Conservation (phyloP, 2,329 filamentous ascomycete species). For the Paramyrothecium sp. region DNA sequence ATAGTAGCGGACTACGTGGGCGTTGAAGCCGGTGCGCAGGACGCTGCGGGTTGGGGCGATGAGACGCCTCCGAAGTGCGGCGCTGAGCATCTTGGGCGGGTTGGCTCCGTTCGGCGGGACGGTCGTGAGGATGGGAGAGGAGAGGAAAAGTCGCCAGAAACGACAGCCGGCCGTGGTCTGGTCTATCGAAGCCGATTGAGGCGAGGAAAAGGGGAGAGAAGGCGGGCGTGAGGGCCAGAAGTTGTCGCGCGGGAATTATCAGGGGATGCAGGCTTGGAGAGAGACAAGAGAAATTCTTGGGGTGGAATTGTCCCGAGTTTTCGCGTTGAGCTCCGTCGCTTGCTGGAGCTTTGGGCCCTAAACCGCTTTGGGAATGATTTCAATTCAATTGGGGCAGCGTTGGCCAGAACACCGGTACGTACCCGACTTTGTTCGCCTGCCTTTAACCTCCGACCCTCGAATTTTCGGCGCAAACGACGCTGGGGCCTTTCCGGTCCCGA, state of each 20-base stretch:
- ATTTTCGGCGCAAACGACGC: no score
- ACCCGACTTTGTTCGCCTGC: neutral
- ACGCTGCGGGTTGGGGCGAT: conserved; percentile 49
- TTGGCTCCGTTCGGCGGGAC: neutral
- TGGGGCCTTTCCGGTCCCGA: no score
- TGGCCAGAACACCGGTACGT: neutral
- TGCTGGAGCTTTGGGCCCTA: conserved; percentile 30
- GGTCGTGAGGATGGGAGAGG: conserved; percentile 17
- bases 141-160: conserved; percentile 24
- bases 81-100: conserved; percentile 55
- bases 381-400: conserved; percentile 19
- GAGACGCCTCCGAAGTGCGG: conserved; percentile 61
- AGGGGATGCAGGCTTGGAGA: conserved; percentile 25
- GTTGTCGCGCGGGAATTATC: conserved; percentile 26
- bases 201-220: conserved; percentile 10
- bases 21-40: conserved; percentile 49
- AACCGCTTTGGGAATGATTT: conserved; percentile 27
- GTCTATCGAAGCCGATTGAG: conserved; percentile 20
- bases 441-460: no score
- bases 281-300: conserved; percentile 29
- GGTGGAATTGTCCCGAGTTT: conserved; percentile 34
- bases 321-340: conserved; percentile 40
- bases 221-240: neutral
- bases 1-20: conserved; percentile 61
- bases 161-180: conserved; percentile 15